Conservation (phyloP, 306 rosid species). For the Crataegus laevigata region DNA sequence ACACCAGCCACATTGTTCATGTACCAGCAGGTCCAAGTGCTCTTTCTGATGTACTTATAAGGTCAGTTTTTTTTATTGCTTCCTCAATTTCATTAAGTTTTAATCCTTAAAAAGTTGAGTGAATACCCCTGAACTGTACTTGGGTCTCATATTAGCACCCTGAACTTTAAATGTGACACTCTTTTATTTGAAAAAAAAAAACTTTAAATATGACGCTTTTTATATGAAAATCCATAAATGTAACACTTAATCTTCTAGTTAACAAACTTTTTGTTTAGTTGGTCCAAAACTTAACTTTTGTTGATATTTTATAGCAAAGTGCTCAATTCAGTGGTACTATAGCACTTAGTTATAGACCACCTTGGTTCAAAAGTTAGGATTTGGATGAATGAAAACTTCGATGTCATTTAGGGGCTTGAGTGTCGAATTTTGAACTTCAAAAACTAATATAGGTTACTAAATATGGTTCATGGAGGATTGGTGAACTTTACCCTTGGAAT, state of each 20-base stretch:
- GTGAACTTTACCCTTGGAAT: neutral
- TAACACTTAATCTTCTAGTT: neutral
- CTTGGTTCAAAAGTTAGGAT: neutral
- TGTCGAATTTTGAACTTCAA: neutral
- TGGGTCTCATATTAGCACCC: neutral
- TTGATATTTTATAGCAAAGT: neutral
- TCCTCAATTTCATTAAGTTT: neutral
- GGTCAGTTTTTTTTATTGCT: conserved; percentile 33
- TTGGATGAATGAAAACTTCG: neutral
- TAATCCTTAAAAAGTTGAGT: neutral
- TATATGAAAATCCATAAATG: neutral
- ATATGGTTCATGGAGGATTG: neutral
- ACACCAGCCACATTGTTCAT: conserved; percentile 62
- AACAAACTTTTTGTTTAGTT: neutral
- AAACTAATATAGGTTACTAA: neutral
- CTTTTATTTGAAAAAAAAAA: neutral
- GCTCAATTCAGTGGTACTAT: neutral
- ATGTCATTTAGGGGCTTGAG: neutral
- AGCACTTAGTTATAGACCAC: neutral
- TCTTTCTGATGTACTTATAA: conserved; percentile 57
- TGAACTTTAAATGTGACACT: neutral
- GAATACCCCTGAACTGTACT: neutral
- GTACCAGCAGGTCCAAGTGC: conserved; percentile 52
- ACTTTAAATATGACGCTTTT: neutral
- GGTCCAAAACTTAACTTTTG: neutral